phyloP scores from a whole-genome alignment of 306 rosid genomes.

The Neltuma alba region DNA sequence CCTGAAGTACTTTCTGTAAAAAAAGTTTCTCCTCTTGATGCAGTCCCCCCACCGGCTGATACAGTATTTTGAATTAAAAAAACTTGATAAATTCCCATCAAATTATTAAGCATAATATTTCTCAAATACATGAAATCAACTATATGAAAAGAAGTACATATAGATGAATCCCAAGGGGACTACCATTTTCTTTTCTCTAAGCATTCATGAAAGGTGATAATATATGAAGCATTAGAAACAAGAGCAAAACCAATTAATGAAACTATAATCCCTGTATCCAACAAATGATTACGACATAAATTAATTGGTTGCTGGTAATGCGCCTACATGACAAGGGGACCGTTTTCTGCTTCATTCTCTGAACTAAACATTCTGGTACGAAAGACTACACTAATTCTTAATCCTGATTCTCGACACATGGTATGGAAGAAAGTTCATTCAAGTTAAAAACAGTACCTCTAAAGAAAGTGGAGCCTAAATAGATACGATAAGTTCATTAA shows the following conservation, averaged over 20 bases:
- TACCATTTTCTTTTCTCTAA: not conserved
- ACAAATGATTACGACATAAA: not conserved
- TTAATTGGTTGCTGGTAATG: no score
- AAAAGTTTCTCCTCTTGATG: conserved; percentile 40
- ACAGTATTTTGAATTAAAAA: conserved; percentile 43
- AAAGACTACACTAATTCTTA: not conserved
- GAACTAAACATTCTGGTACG: not conserved
- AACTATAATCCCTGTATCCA: not conserved
- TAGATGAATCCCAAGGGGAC: not conserved
- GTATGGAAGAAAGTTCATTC: conserved; percentile 1
- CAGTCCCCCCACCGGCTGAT: conserved; percentile 36
- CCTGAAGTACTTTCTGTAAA: conserved; percentile 42
- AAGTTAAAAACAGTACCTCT: not conserved
- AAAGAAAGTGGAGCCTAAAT: conserved; percentile 11
- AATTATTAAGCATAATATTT: conserved; percentile 26
- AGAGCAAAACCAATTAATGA: not conserved
- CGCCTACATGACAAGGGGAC: not conserved
- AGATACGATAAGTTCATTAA: not conserved
- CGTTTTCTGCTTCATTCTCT: not conserved
- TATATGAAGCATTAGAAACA: conserved; percentile 6
- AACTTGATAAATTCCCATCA: conserved; percentile 33
- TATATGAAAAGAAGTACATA: not conserved
- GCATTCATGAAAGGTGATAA: not conserved
- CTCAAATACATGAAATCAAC: not conserved
- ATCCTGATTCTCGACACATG: not conserved